A percentile compares a stretch with the other conserved stretches of the same genome.
phyloP scores from a whole-genome alignment of 129 eudicot species.

The Glebionis coronaria region DNA sequence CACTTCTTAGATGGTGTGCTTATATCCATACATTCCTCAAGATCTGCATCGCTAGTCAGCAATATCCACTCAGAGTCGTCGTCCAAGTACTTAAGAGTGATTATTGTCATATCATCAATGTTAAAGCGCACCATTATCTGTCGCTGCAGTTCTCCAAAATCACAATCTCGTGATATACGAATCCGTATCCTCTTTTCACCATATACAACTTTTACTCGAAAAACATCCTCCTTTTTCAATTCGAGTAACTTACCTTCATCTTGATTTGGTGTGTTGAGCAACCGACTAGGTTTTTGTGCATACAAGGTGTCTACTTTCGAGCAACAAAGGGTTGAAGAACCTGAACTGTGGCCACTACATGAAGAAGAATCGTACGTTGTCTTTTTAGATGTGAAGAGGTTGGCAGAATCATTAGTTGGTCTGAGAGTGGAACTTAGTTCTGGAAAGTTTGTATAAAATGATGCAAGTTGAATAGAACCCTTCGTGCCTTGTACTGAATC shows the following conservation, averaged over 20 bases:
- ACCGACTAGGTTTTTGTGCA: slow-evolving; percentile 23
- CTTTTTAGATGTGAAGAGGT: slow-evolving; percentile 6
- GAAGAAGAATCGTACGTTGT: slow-evolving; percentile 31
- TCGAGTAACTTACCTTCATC: slow-evolving; percentile 29
- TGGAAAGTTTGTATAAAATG: slow-evolving; percentile 54
- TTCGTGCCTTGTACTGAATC: slow-evolving; percentile 66
- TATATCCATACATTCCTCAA: slow-evolving; percentile 64
- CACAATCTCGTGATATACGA: slow-evolving; percentile 33
- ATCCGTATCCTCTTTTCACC: slow-evolving; percentile 52
- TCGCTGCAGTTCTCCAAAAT: slow-evolving; percentile 39
- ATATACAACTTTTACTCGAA: slow-evolving; percentile 38
- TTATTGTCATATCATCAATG: slow-evolving; percentile 29
- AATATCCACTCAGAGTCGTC: slow-evolving; percentile 69
- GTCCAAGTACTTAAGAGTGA: slow-evolving; percentile 57
- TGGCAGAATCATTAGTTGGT: slow-evolving; percentile 23
- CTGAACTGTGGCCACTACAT: slow-evolving; percentile 37
- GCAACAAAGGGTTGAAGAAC: slow-evolving; percentile 31
- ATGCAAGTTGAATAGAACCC: slow-evolving; percentile 53
- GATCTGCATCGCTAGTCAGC: slow-evolving; percentile 64
- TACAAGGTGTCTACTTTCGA: slow-evolving; percentile 31
- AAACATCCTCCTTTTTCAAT: slow-evolving; percentile 22
- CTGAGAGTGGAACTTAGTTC: slow-evolving; percentile 39
- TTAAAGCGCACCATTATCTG: slow-evolving; percentile 44
- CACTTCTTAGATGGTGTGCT: slow-evolving; percentile 35
- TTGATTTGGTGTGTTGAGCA: slow-evolving; percentile 30